Base-by-base conservation (phyloP, 2,329 filamentous ascomycete genomes). In the Fusarium dlaminii region DNA sequence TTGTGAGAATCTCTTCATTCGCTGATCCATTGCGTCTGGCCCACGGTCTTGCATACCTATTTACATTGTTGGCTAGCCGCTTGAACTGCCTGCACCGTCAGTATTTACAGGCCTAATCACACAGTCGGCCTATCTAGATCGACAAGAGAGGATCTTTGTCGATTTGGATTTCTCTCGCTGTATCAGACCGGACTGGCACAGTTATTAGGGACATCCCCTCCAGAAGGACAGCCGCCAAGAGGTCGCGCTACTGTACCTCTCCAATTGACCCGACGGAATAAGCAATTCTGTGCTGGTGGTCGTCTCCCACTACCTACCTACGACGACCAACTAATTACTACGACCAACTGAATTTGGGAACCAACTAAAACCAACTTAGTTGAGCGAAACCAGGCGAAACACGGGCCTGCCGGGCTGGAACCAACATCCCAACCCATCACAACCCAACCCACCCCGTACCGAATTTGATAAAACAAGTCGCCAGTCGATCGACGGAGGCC, bases 1-100 rank as follows among this genome's bases (percentile, higher is more conserved):
- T 46, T 78, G 76, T 65, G 72, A 63, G 75, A 77, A 78, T 71
- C 75, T 66, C 75, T 72, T 72, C 72, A 78, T 78, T 78, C 77
- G 77, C 74, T 78, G 67, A 73, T 67, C 59, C 70, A 49, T 65
- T 63, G 55, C 63, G 61, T 58, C 68, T 75, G 76, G 76, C 75
- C 77, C 77, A 78, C 76, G 76, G 74, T 67, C 75, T 72, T 75
- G 77, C 77, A 77, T 76, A n/a, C n/a, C n/a, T n/a, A 29, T 66
- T 66, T 71, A 68, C 70, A 60, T 62, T 78, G 77, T 78, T 72
- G 68, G 73, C 58, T 75, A 73, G 76, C 76, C 75, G 74, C 76
- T 76, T 69, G 65, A 68, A 48, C 71, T 76, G 65, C 68, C 54
- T 68, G 66, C 57, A 73, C 66, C 66, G 60, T 56, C 51, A 59